Percentiles rank a stretch among this genome's conserved stretches.
phyloP scores from a whole-genome alignment of 371 early-diverging fungal species.

The Choanephora cucurbitarum region DNA sequence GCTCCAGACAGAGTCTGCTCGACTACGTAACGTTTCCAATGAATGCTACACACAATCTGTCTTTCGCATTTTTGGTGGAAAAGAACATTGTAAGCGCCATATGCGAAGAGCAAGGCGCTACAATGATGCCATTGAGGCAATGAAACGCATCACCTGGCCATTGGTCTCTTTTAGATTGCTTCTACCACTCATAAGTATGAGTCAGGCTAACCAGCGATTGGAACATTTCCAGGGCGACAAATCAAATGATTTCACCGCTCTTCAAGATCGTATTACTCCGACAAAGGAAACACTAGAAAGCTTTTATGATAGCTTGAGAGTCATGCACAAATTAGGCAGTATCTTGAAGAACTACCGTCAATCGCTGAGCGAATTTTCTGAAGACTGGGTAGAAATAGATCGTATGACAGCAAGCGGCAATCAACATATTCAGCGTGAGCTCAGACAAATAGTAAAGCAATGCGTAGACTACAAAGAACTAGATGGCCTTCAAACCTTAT shows the following conservation, averaged over 20 bases:
- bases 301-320: slow-evolving; percentile 20
- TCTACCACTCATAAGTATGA: slow-evolving; percentile 27
- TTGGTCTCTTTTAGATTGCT: slow-evolving; percentile 38
- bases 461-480: slow-evolving; percentile 16
- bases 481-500: slow-evolving; percentile 20
- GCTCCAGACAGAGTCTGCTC: slow-evolving; percentile 37
- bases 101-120: slow-evolving; percentile 35
- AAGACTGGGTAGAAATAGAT: slow-evolving; percentile 27
- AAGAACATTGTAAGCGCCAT: slow-evolving; percentile 22
- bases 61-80: slow-evolving; percentile 26
- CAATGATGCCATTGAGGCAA: slow-evolving; percentile 38
- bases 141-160: slow-evolving; percentile 40
- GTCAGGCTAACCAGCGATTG: slow-evolving; percentile 9
- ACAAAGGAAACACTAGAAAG: slow-evolving; percentile 20
- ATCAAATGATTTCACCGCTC: background rate
- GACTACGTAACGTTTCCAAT: slow-evolving; percentile 36
- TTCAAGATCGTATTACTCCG: slow-evolving; percentile 18
- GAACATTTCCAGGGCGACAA: background rate
- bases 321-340: slow-evolving; percentile 20
- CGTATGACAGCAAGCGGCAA: slow-evolving; percentile 20
- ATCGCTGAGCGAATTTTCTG: slow-evolving; percentile 22
- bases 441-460: slow-evolving; percentile 12
- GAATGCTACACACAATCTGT: slow-evolving; percentile 30
- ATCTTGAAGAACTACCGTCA: slow-evolving; percentile 17
- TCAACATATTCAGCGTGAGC: slow-evolving; percentile 17